These are phyloP conservation scores for Neoboletus brunneissimus DNA, from an alignment of 768 basidiomycete species.

Conservation along the genomic window DNA sequence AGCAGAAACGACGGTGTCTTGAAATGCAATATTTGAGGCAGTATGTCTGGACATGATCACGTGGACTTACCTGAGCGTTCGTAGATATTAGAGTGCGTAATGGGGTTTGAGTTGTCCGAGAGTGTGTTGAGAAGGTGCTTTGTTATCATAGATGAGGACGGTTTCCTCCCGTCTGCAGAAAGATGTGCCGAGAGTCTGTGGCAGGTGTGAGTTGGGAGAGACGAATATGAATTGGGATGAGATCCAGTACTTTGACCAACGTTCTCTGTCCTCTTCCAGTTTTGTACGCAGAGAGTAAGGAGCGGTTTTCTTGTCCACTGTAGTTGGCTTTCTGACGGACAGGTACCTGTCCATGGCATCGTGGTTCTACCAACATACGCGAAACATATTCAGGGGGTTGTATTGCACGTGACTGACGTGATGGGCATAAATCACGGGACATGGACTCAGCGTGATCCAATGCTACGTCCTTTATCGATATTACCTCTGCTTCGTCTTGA, in stretches of 20 bases:
- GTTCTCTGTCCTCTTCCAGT: conserved; percentile 17
- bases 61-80: conserved; percentile 53
- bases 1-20: conserved; percentile 62
- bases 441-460: not conserved
- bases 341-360: conserved; percentile 28
- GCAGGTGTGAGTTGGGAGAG: not conserved
- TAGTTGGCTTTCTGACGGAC: conserved; percentile 22
- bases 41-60: not conserved
- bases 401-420: conserved; percentile 9
- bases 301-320: not conserved
- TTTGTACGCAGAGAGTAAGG: conserved; percentile 15
- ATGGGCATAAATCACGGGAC: not conserved
- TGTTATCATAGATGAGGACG: conserved; percentile 48
- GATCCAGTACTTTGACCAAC: conserved; percentile 13
- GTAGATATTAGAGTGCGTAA: conserved; percentile 67
- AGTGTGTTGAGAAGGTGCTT: conserved; percentile 62
- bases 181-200: conserved; percentile 31
- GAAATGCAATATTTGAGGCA: not conserved
- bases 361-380: not conserved
- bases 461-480: conserved; percentile 8
- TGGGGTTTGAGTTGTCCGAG: conserved; percentile 65
- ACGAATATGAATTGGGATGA: not conserved
- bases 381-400: conserved; percentile 8
- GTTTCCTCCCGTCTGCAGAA: conserved; percentile 29
- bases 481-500: conserved; percentile 1